Evolutionary conservation across 1,284 basidiomycete species (phyloP), one percentile per base, ranked within the genome.

Genomic region (Leccinum solheimii): DNA sequence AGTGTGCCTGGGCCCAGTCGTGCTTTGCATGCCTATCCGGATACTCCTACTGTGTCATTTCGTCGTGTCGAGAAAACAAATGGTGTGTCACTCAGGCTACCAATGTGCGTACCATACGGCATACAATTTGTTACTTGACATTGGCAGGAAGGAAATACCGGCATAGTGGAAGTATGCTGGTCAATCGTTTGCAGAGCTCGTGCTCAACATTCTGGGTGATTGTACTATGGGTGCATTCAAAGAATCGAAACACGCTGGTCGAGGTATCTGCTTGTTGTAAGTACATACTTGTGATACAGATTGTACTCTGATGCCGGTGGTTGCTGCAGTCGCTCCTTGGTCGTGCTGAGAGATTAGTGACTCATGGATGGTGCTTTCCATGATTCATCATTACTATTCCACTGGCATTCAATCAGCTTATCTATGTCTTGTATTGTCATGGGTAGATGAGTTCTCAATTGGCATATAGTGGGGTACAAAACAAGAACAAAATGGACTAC

Each of bases 221-320:
- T 34, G 34, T 3, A 14, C 13, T 14, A 21, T 21, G 21, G 21
- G 21, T 21, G 34, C 13, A 34, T 34, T 34, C 34, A 14, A 34
- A 34, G 34, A 34, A 34, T 34, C 0, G 34, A 34, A 34, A 34
- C 34, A 11, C 6, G 13, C 34, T 34, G 34, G 13, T 34, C 13
- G 34, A 34, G 2, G 34, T 34, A 34, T 13, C 2, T 34, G 11
- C 32, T 11, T 34, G 32, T 34, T 34, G 32, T 13, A 34, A 11
- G 23, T 95, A 81, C 34, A 99, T 1, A 3, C 67, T 87, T 86
- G 75, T 94, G 88, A 66, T 95, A 81, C 34, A 99, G 79, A 72
- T 98, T 96, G 75, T 98, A 95, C 68, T 95, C 88, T 3, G 92
- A 88, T 6, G 86, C 63, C 0, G 73, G 61, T 34, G 67, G 67